Base-by-base conservation (phyloP, 495 filamentous ascomycete species). In the Penicillium samsonianum region DNA sequence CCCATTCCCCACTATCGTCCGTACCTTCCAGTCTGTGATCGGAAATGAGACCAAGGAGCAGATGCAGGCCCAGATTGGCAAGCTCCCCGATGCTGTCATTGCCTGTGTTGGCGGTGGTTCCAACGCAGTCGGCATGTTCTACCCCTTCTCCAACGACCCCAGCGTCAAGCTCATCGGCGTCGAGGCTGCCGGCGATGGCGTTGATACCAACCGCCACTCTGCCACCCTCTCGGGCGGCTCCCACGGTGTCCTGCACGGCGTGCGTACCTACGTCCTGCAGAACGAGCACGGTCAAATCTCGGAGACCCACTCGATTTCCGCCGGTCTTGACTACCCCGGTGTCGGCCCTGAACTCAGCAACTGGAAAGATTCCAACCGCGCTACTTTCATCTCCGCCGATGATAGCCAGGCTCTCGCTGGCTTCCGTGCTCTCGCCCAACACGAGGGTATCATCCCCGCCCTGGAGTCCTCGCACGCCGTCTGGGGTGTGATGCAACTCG, bases 271-370 rank as follows among this genome's bases (percentile, higher is more conserved):
- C 67, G 85, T 98, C 22, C 82, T 98, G 3, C 94, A 98, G 76
- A 84, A 96, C 73, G 79, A 87, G 61, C 84, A 96, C 70, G 94
- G 94, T 9, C 95, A 98, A 73, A 96, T 98, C 64, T 81, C 79
- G 30, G 91, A 97, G 33, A 98, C 94, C 1, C 94, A 98, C 74
- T 96, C 92, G 14, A 86, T 98, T 61, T 96, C 92, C n/a, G 94
- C 94, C 3, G 95, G 94, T 57, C 84, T 98, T 2, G 94, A 98
- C 70, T 98, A 98, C 74, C 94, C 94, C 4, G 94, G 92, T 67
- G 94, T 98, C 28, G 94, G 94, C 0, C 94, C 94, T 11, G 94
- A 99, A 68, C 81, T 99, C 30, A 84, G 86, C 28, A 48, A 48
- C 58, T 98, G 95, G 94, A 99, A 99, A 72, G 95, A 98, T 62